A percentile compares a stretch with the other conserved stretches of the same genome.
Conservation (phyloP, 2,329 filamentous ascomycete species). For the Xylariaceae sp. region DNA sequence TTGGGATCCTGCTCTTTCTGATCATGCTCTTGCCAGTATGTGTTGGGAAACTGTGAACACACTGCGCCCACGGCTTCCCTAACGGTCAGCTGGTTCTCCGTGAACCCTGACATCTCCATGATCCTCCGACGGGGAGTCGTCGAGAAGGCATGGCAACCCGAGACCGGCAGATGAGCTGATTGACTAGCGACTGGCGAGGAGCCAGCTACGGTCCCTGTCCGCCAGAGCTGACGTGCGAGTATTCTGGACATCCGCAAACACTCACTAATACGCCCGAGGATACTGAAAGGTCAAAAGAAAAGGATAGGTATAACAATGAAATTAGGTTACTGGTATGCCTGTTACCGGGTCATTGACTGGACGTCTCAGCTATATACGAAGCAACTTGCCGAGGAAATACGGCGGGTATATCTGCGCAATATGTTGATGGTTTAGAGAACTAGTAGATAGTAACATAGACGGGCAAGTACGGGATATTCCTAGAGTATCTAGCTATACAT, state of each 20-base stretch:
- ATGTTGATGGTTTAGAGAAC: no score
- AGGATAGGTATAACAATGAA: background rate
- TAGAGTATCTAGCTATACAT: no score
- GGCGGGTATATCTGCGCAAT: background rate
- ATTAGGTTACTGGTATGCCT: background rate
- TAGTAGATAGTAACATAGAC: no score
- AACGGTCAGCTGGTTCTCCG: conserved; percentile 67
- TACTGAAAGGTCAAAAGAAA: background rate
- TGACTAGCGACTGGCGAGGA: background rate
- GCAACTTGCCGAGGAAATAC: conserved; percentile 2
- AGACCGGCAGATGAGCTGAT: background rate
- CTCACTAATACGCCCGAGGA: background rate
- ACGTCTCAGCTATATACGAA: background rate
- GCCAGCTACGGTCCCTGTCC: background rate
- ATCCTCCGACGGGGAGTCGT: conserved; percentile 39
- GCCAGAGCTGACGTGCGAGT: conserved; percentile 6
- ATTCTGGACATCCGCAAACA: conserved; percentile 15
- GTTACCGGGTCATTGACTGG: no score
- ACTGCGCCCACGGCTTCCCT: conserved; percentile 65
- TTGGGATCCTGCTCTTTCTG: conserved; percentile 65
- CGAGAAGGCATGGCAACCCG: conserved; percentile 33
- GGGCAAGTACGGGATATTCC: no score
- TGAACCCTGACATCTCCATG: conserved; percentile 71
- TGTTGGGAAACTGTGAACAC: conserved; percentile 66
- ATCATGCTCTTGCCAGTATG: conserved; percentile 74